Evolutionary conservation across 306 rosid genomes (phyloP).

Genomic region (Pyrus betulifolia): DNA sequence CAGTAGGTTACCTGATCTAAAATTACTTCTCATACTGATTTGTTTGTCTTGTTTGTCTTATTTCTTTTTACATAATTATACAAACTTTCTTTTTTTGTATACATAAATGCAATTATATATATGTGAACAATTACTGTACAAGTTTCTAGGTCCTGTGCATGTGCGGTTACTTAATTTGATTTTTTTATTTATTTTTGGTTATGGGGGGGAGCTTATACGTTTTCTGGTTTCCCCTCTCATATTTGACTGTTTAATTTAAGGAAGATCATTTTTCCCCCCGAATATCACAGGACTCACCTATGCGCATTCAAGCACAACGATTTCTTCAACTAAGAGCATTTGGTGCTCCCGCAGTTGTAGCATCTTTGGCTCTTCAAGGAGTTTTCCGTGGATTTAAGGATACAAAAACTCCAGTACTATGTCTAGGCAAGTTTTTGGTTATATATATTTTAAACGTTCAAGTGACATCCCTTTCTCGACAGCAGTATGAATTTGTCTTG

Average conservation of each 20-base stretch:
- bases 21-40: neutral
- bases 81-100: neutral
- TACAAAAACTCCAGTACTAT: slow-evolving; percentile 78
- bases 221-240: neutral
- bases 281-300: slow-evolving; percentile 58
- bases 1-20: slow-evolving; percentile 39
- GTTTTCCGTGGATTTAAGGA: slow-evolving; percentile 97
- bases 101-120: neutral
- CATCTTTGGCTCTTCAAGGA: slow-evolving; percentile 94
- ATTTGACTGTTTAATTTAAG: neutral
- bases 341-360: slow-evolving; percentile 98
- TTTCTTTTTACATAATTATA: neutral
- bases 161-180: neutral
- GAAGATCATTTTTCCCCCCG: neutral
- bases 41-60: neutral
- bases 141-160: neutral
- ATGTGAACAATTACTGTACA: neutral
- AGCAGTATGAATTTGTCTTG: neutral
- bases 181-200: neutral
- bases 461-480: neutral
- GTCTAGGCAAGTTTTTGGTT: too few relatives aligned
- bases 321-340: slow-evolving; percentile 76
- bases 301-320: slow-evolving; percentile 42
- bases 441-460: neutral
- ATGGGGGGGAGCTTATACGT: neutral